These are phyloP conservation scores for Colletotrichum sp. DNA, from an alignment of 2,329 filamentous ascomycete species.

Conservation along the genomic window DNA sequence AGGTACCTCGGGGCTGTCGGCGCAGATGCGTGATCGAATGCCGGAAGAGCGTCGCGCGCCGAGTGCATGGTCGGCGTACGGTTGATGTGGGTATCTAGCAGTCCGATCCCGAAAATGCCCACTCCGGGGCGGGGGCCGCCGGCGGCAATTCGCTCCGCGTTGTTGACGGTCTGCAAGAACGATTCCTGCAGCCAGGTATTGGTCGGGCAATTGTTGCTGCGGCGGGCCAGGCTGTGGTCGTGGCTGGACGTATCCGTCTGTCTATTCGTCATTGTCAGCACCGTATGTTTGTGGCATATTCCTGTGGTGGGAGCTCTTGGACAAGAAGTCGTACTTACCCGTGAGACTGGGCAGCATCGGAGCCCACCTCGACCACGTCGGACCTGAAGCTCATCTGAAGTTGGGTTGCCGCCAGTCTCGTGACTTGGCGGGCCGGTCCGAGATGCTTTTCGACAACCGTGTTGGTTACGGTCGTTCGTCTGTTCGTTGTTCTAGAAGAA, in stretches of 20 bases:
- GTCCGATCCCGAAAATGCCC: constrained; percentile 29
- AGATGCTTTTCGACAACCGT: neutral
- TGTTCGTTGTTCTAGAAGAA: neutral
- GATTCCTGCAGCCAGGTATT: constrained; percentile 8
- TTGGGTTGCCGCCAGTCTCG: neutral
- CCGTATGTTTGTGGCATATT: neutral
- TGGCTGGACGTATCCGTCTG: constrained; percentile 25
- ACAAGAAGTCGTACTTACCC: neutral
- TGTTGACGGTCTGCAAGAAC: constrained; percentile 21
- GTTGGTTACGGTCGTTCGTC: neutral
- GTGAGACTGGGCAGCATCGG: neutral
- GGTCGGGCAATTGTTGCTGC: neutral
- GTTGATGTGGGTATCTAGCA: constrained; percentile 34
- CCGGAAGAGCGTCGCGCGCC: constrained; percentile 29
- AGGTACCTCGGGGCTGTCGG: constrained; percentile 12
- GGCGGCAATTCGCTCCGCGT: constrained; percentile 33
- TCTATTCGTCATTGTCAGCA: neutral
- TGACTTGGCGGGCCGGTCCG: neutral
- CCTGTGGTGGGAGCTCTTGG: neutral
- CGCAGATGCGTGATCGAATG: constrained; percentile 23
- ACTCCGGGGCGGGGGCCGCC: constrained; percentile 28
- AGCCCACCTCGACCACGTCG: constrained; percentile 14
- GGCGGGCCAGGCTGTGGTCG: constrained; percentile 21
- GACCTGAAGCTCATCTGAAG: constrained; percentile 17
- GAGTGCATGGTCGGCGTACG: constrained; percentile 28